Base-by-base conservation (phyloP, 2,329 filamentous ascomycete species). In the Colletotrichum higginsianum region DNA sequence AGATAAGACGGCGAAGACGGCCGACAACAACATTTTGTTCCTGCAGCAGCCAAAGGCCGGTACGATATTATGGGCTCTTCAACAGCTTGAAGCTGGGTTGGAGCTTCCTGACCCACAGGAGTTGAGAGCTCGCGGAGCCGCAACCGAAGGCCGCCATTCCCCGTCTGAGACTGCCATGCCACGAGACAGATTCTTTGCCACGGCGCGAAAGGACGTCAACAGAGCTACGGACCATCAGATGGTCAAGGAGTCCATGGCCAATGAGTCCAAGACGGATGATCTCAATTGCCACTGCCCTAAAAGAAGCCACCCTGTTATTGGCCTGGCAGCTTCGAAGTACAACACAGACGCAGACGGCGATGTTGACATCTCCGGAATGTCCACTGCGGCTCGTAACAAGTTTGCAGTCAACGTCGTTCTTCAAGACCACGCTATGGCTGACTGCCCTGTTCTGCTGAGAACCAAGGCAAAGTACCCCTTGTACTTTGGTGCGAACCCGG, bases 341-440 rank as follows among this genome's bases (percentile, higher is more conserved):
- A 67, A 61, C 23, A 62, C 47, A 23, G 58, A 50, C 35, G 35
- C 38, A 40, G 57, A 67, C 13, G 64, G 64, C 18, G 56, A 67
- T 4, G 30, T 55, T 16, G 61, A 44, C 26, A 21, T 63, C 23
- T 44, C 57, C 26, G 44, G 38, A 26, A 61, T 42, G 23, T 57
- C 62, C 2, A 38, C 44, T 9, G 15, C 64, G n/a, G 64, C 57
- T 49, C 38, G 40, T n/a, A 40, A 53, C 38, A 69, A 60, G 15
- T 72, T 72, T 40, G 57, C 66, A 1, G 53, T 64, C 26, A 72
- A 72, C 18, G 58, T 69, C 26, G 53, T 72, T 30, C 52, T 58
- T 11, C 52, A 64, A 1, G 58, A 63, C 9, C 67, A 71, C 23
- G 18, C 63, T 15, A n/a, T n/a, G 13, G 26, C 26, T 8, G 65